Evolutionary conservation across 345 rosid species (phyloP), one percentile per base, ranked within the genome.

Genomic region (Passiflora organensis): DNA sequence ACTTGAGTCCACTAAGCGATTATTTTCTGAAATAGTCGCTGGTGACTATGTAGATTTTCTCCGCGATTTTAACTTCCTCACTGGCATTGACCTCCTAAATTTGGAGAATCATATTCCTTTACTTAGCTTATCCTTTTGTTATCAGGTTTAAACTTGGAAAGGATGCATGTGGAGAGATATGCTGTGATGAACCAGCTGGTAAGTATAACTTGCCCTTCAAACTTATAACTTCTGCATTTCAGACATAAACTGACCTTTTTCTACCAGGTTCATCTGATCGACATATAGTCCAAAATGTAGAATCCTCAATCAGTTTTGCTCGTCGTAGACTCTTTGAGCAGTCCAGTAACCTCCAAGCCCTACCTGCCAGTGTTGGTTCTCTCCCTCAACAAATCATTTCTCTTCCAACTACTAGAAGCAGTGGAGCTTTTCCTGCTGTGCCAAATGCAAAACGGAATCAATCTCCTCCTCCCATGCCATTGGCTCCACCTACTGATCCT

Each of bases 351-450:
- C 80, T 93, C 46, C 69, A 57, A 36, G 95, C 86, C 22, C 62
- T 45, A 54, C 83, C 81, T 38, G 78, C 82, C 21, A 63, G 56
- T 41, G 59, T 32, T 44, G 63, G 48, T 14, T 53, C 79, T 45
- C 23, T 59, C 58, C 56, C 78, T 43, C 67, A 69, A 2, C 78
- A 60, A 53, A 64, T 79, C 59, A 62, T 71, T 51, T 58, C 76
- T 63, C 67, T 62, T 54, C 85, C 83, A 25, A 64, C 80, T 58
- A 58, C 84, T 14, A 76, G 72, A 72, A 87, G 97, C 60, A 89
- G 99, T 48, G 97, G 99, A 23, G 53, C 86, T 49, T 89, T 80
- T 59, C 91, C 95, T 1, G 99, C 99, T 3, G 55, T 83, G 62
- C 78, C 87, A 19, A 73, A 43, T 54, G 82, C 66, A 38, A 77